Base-by-base conservation (phyloP, 2,329 filamentous ascomycete species). In the Xylaria sp. region DNA sequence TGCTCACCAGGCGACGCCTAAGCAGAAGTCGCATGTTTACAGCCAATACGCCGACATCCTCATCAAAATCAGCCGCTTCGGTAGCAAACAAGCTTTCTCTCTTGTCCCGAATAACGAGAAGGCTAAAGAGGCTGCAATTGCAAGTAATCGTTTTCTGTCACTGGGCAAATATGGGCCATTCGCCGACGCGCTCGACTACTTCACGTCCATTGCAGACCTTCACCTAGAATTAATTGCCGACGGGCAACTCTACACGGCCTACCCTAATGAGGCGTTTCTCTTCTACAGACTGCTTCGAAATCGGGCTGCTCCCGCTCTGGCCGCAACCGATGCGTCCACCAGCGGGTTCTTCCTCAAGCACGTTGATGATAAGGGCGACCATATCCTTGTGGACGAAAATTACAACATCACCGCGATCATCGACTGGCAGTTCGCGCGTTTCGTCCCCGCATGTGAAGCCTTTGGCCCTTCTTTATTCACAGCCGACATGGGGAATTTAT, bases 371-470 rank as follows among this genome's bases (percentile, higher is more conserved):
- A 61, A 66, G 41, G 57, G 64, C 15, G 56, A 60, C 18, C 64
- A 66, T 12, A 25, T 66, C 56, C 75, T 83, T 8, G 73, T 72
- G 18, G 77, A 83, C 62, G 72, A 80, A 13, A 65, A 80, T 4
- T 80, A 75, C 63, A 80, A 79, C 34, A 80, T 82, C 39, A 81
- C 78, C 6, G 81, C 77, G 8, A 78, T 83, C 55, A 77, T 82
- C 39, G 81, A 82, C 70, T 83, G 80, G 80, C 76, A 81, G 67
- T 80, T 75, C 73, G 76, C 79, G 15, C 69, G 77, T 52, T 76
- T 77, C 7, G 75, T 72, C 52, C 55, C 56, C 2, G 63, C 63
- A 18, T 65, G 63, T 39, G 63, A 65, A n/a, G 56, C 63, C 28
- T 65, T 66, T 15, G 64, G 64, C 12, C 64, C 64, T 18, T 66